Conservation (phyloP, 23 red algal genomes). For the Gracilaria domingensis region DNA sequence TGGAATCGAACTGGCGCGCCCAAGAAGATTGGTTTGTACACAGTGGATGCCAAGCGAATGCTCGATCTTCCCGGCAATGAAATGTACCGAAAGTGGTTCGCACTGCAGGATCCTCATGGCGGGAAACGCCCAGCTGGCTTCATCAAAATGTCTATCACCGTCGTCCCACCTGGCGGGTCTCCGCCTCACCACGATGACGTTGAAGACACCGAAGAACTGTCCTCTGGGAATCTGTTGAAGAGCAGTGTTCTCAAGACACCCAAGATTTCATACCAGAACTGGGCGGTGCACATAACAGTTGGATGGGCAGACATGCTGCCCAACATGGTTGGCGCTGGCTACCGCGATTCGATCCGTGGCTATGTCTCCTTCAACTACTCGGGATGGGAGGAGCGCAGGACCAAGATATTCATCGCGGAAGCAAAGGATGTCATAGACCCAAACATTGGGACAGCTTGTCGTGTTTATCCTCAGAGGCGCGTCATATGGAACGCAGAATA, state of each 20-base stretch:
- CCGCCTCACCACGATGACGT: conserved; percentile 64
- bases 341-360: conserved; percentile 76
- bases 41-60: conserved; percentile 73
- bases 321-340: conserved; percentile 59
- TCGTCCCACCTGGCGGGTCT: conserved; percentile 71
- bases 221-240: conserved; percentile 71
- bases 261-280: conserved; percentile 74
- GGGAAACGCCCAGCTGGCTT: conserved; percentile 79
- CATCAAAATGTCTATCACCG: conserved; percentile 87
- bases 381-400: conserved; percentile 41
- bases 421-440: conserved; percentile 73
- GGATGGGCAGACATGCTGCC: conserved; percentile 93
- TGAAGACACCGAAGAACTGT: conserved; percentile 81
- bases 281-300: conserved; percentile 79
- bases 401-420: conserved; percentile 63
- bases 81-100: conserved; percentile 84
- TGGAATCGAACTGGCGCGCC: conserved; percentile 68
- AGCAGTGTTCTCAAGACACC: conserved; percentile 78
- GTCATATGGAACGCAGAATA: conserved; percentile 86
- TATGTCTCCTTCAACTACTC: conserved; percentile 78
- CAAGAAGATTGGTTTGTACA: conserved; percentile 74
- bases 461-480: conserved; percentile 63
- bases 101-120: conserved; percentile 66
- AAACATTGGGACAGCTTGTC: conserved; percentile 71
- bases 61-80: conserved; percentile 63